Evolutionary conservation across 805 yeast species (phyloP).

Genomic region (Naumovozyma dairenensis): DNA sequence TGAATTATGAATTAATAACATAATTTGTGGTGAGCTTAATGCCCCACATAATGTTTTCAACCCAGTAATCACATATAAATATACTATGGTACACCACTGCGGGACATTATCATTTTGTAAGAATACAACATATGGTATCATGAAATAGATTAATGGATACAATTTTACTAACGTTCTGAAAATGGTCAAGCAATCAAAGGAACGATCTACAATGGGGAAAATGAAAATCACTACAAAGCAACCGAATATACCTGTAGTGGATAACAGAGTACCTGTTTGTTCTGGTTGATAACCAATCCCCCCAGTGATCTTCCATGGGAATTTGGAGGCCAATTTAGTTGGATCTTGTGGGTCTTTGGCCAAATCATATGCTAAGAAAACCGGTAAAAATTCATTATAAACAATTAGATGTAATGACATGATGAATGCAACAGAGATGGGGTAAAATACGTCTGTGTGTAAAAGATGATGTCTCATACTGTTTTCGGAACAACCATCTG

Average conservation of each 20-base stretch:
- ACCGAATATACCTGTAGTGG: conserved; percentile 46
- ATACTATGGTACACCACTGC: conserved; percentile 13
- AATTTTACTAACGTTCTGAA: conserved; percentile 33
- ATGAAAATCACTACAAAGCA: conserved; percentile 39
- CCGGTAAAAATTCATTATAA: conserved; percentile 46
- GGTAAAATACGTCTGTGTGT: conserved; percentile 27
- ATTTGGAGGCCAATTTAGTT: conserved; percentile 25
- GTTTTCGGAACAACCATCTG: conserved; percentile 15
- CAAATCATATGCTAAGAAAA: conserved; percentile 37
- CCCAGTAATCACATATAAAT: conserved; percentile 28
- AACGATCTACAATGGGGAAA: conserved; percentile 43
- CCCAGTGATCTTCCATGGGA: conserved; percentile 42
- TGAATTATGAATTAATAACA: conserved; percentile 45
- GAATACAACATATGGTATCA: conserved; percentile 40
- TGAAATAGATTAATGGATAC: conserved; percentile 37
- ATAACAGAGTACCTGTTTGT: conserved; percentile 41
- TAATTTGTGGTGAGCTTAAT: conserved; percentile 42
- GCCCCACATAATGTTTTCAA: conserved; percentile 35
- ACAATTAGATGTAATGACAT: conserved; percentile 41
- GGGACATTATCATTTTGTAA: conserved; percentile 30
- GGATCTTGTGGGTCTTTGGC: conserved; percentile 14
- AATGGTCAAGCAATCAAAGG: conserved; percentile 36
- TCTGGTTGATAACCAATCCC: conserved; percentile 42
- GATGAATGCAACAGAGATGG: conserved; percentile 32
- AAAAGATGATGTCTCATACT: conserved; percentile 20